Conservation (phyloP, 352 stramenopile species). For the Globisporangium orthogonon region DNA sequence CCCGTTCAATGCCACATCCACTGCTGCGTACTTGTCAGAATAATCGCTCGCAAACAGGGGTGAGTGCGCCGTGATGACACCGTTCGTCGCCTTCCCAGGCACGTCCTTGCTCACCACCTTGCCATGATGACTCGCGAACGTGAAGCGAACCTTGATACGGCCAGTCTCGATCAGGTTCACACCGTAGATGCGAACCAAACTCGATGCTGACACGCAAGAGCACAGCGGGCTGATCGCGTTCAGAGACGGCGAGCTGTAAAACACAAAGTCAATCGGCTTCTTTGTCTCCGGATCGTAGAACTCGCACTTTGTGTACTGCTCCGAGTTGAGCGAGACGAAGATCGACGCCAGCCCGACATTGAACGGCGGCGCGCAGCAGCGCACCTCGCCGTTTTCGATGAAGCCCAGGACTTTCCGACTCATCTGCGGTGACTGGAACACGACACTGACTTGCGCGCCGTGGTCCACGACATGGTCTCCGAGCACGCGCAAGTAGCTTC, state of each 20-base stretch:
- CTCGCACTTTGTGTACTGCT: conserved; percentile 69
- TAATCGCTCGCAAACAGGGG: conserved; percentile 45
- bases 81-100: conserved; percentile 30
- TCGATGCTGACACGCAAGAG: conserved; percentile 39
- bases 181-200: conserved; percentile 46
- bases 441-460: conserved; percentile 42
- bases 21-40: conserved; percentile 32
- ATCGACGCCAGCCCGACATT: conserved; percentile 40
- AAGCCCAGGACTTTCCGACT: conserved; percentile 62
- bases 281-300: conserved; percentile 47
- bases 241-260: conserved; percentile 58
- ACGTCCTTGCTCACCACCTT: conserved; percentile 27
- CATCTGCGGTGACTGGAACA: conserved; percentile 47
- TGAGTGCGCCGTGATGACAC: conserved; percentile 40
- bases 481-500: conserved; percentile 54
- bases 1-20: conserved; percentile 62
- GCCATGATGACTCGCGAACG: conserved; percentile 24
- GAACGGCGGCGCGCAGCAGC: conserved; percentile 63
- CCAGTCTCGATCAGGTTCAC: conserved; percentile 73
- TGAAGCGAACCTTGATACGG: conserved; percentile 61
- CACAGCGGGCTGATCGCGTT: conserved; percentile 49
- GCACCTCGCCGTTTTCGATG: conserved; percentile 54
- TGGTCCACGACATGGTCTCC: conserved; percentile 64
- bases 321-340: conserved; percentile 66
- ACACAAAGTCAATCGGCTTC: conserved; percentile 53